Evolutionary conservation across 2,329 filamentous ascomycete genomes (phyloP).

Genomic region (Ophiostoma sp.): DNA sequence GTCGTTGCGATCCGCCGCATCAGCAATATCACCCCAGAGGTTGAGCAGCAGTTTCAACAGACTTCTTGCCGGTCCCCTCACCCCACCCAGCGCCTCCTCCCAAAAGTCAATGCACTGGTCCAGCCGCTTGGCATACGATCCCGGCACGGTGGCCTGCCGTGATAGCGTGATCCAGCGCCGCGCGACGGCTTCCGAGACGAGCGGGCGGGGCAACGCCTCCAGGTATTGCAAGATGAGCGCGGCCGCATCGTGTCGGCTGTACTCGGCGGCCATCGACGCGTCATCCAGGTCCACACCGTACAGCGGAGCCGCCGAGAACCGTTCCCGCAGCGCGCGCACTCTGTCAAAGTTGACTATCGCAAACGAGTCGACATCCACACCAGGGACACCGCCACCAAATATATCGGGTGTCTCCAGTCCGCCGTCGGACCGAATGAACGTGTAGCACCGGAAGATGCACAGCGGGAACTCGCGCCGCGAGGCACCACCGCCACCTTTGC

Average conservation of each 20-base stretch:
- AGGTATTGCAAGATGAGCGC: slow-evolving; percentile 44
- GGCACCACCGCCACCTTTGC: slow-evolving; percentile 35
- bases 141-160: slow-evolving; percentile 41
- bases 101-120: slow-evolving; percentile 50
- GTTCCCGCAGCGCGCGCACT: slow-evolving; percentile 41
- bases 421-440: slow-evolving; percentile 40
- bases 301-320: slow-evolving; percentile 40
- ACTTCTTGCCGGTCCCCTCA: slow-evolving; percentile 41
- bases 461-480: slow-evolving; percentile 44
- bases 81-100: slow-evolving; percentile 46
- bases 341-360: slow-evolving; percentile 32
- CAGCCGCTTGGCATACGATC: slow-evolving; percentile 38
- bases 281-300: slow-evolving; percentile 42
- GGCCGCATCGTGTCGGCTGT: slow-evolving; percentile 45
- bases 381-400: slow-evolving; percentile 40
- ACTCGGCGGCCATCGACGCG: slow-evolving; percentile 29
- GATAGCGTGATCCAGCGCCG: slow-evolving; percentile 46
- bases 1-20: slow-evolving; percentile 42
- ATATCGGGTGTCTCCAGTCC: slow-evolving; percentile 41
- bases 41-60: slow-evolving; percentile 47
- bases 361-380: slow-evolving; percentile 36
- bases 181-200: slow-evolving; percentile 42
- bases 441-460: slow-evolving; percentile 44
- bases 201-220: slow-evolving; percentile 42
- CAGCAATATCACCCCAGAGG: slow-evolving; percentile 46